These are phyloP conservation scores for Gracilariopsis chorda DNA, from an alignment of 23 red algal genomes.

Conservation along the genomic window DNA sequence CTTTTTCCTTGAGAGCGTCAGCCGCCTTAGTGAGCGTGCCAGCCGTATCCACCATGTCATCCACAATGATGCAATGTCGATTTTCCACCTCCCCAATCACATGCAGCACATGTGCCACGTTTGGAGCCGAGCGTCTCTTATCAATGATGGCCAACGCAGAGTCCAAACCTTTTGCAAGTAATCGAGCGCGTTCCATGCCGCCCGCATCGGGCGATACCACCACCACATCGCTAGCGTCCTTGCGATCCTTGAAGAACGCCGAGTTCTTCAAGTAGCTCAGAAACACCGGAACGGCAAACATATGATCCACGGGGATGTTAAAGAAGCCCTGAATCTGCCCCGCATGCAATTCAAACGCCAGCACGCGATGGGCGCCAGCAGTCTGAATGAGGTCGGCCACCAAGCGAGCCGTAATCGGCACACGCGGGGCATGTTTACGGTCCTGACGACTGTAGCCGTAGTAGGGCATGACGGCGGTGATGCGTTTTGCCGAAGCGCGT, in stretches of 20 bases:
- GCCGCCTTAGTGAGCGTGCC: conserved; percentile 95
- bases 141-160: conserved; percentile 96
- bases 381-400: conserved; percentile 94
- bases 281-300: conserved; percentile 97
- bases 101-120: conserved; percentile 98
- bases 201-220: conserved; percentile 97
- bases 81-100: conserved; percentile 95
- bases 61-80: conserved; percentile 97
- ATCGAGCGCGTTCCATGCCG: conserved; percentile 95
- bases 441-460: conserved; percentile 98
- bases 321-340: conserved; percentile 99
- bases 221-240: conserved; percentile 53
- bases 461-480: conserved; percentile 99
- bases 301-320: conserved; percentile 98
- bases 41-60: conserved; percentile 99
- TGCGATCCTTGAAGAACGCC: background rate
- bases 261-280: conserved; percentile 67
- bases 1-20: conserved; percentile 84
- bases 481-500: conserved; percentile 97
- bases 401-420: conserved; percentile 95
- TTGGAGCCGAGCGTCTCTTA: conserved; percentile 91
- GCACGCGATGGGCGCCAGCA: conserved; percentile 93
- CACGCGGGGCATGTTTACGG: conserved; percentile 89
- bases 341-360: conserved; percentile 97
- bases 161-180: conserved; percentile 93